Evolutionary conservation across 2,329 filamentous ascomycete genomes (phyloP).

Genomic region (Arthroderma sp.): DNA sequence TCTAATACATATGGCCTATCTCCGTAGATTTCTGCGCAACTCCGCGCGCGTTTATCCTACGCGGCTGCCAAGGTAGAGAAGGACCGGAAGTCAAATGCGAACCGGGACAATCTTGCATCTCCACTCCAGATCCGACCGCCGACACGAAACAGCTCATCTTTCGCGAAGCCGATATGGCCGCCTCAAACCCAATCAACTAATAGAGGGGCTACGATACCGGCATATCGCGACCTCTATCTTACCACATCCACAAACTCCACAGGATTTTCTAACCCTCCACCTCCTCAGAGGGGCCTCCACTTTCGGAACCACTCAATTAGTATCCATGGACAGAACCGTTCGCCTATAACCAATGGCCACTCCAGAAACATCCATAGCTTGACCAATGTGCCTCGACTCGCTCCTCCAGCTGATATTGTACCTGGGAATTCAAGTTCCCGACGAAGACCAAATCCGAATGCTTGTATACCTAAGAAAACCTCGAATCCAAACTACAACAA

Average conservation of each 20-base stretch:
- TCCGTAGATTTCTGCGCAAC: constrained; percentile 57
- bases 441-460: constrained; percentile 27
- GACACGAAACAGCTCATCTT: too few relatives aligned
- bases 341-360: not conserved
- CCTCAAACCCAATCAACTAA: too few relatives aligned
- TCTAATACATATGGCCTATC: constrained; percentile 11
- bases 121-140: not conserved
- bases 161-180: too few relatives aligned
- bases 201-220: too few relatives aligned
- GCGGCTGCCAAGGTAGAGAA: constrained; percentile 89
- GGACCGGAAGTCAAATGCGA: constrained; percentile 56
- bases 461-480: not conserved
- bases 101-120: not conserved
- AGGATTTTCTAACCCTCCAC: too few relatives aligned
- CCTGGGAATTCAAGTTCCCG: constrained; percentile 20
- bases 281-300: too few relatives aligned
- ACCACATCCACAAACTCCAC: too few relatives aligned
- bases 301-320: too few relatives aligned
- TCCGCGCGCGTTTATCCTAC: constrained; percentile 76
- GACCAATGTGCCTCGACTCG: constrained; percentile 22
- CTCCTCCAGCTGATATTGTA: constrained; percentile 32
- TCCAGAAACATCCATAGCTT: constrained; percentile 9
- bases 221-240: too few relatives aligned
- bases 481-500: not conserved
- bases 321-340: too few relatives aligned